phyloP scores from a whole-genome alignment of 192 early-diverging fungal species.

The Backusella macrospora region DNA sequence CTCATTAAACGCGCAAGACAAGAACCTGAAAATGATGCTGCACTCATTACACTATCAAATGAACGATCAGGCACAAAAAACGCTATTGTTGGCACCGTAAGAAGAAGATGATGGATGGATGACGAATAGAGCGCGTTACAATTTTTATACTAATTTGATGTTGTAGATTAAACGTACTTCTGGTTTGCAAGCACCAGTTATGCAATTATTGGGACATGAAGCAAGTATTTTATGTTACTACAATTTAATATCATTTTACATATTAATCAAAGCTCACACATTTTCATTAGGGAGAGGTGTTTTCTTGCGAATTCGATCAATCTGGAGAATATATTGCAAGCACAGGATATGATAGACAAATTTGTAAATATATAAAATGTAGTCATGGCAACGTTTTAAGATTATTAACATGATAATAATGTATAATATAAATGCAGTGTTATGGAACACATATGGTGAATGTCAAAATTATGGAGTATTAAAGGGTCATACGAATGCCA shows the following conservation, averaged over 20 bases:
- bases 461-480: conserved; percentile 87
- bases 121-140: background rate
- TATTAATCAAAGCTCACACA: conserved; percentile 12
- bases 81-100: conserved; percentile 42
- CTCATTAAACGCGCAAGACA: conserved; percentile 28
- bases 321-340: conserved; percentile 84
- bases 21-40: conserved; percentile 14
- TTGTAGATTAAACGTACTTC: conserved; percentile 65
- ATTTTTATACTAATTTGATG: background rate
- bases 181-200: conserved; percentile 79
- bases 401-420: background rate
- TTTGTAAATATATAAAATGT: conserved; percentile 59
- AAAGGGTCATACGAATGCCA: conserved; percentile 82
- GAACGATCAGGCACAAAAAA: conserved; percentile 40
- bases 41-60: conserved; percentile 26
- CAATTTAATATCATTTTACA: background rate
- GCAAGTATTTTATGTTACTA: conserved; percentile 32
- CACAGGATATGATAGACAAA: conserved; percentile 77
- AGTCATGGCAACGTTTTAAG: background rate
- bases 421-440: conserved; percentile 47
- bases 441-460: conserved; percentile 95
- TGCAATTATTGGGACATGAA: conserved; percentile 82
- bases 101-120: background rate
- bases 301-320: conserved; percentile 83
- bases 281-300: conserved; percentile 72